phyloP scores from a whole-genome alignment of 345 rosid species.

The Brassica napus region DNA sequence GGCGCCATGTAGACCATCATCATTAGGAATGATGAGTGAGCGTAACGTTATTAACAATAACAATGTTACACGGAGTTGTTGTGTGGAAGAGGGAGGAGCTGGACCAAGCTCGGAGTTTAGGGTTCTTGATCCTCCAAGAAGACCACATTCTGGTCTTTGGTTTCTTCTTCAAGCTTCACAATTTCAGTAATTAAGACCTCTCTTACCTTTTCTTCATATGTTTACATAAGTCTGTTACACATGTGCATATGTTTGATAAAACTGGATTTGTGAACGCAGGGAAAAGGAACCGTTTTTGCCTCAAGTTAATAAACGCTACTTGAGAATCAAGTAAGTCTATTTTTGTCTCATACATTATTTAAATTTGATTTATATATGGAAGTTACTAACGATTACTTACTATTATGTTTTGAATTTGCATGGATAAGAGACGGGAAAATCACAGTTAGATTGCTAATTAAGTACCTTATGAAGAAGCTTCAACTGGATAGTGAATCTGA shows the following conservation, averaged over 20 bases:
- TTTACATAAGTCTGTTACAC: background rate
- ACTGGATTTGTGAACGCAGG: conserved; percentile 51
- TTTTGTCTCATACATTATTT: background rate
- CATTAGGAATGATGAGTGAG: conserved; percentile 42
- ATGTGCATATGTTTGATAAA: background rate
- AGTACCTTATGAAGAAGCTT: conserved; percentile 93
- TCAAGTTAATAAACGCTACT: conserved; percentile 89
- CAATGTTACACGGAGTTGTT: conserved; percentile 14
- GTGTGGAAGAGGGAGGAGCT: conserved; percentile 35
- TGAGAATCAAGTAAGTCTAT: conserved; percentile 85
- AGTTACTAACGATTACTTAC: conserved; percentile 15
- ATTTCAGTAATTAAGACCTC: conserved; percentile 58
- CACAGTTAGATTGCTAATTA: conserved; percentile 85
- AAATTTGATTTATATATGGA: background rate
- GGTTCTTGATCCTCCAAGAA: conserved; percentile 71
- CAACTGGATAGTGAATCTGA: conserved; percentile 84
- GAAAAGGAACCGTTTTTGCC: conserved; percentile 84
- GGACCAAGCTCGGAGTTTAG: conserved; percentile 71
- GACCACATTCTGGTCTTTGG: conserved; percentile 93
- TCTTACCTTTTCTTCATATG: background rate
- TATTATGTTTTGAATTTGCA: conserved; percentile 23
- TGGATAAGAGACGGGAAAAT: conserved; percentile 81
- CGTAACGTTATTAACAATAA: conserved; percentile 19
- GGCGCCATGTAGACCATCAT: conserved; percentile 51
- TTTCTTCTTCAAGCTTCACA: conserved; percentile 86